phyloP scores from a whole-genome alignment of 164 flowering plant genomes.

The Hamamelis virginiana region DNA sequence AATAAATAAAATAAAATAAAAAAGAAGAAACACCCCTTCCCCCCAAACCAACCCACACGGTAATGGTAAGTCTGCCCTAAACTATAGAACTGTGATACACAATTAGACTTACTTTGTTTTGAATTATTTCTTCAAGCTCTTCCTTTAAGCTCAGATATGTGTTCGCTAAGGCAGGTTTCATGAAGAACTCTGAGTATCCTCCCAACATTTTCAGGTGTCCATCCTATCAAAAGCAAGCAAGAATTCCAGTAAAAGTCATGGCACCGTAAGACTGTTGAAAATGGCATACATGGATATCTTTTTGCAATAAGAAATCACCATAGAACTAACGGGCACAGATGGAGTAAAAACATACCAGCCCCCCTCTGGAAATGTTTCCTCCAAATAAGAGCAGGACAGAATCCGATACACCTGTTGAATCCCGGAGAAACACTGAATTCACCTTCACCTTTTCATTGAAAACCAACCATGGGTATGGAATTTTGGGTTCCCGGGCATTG shows the following conservation, averaged over 20 bases:
- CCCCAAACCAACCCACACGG: too few species aligned
- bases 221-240: slow-evolving; percentile 46
- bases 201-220: slow-evolving; percentile 91
- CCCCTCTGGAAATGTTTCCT: slow-evolving; percentile 68
- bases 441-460: slow-evolving; percentile 97
- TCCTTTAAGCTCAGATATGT: slow-evolving; percentile 55
- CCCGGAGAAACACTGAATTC: slow-evolving; percentile 88
- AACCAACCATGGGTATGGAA: slow-evolving; percentile 96
- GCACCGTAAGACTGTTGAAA: background rate
- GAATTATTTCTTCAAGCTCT: slow-evolving; percentile 81
- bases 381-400: slow-evolving; percentile 90
- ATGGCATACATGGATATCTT: background rate
- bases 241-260: background rate
- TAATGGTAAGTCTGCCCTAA: background rate
- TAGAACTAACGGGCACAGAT: background rate
- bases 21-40: too few species aligned
- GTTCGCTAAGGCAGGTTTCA: slow-evolving; percentile 70
- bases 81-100: background rate
- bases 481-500: slow-evolving; percentile 65
- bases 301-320: background rate
- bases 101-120: slow-evolving; percentile 51
- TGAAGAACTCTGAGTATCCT: slow-evolving; percentile 88
- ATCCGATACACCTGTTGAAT: slow-evolving; percentile 93
- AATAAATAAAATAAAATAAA: too few species aligned
- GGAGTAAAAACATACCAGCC: slow-evolving; percentile 47